Percentiles rank a stretch among this genome's conserved stretches.
These are phyloP conservation scores for Misopates orontium DNA, from an alignment of 257 asterid species.

Conservation along the genomic window DNA sequence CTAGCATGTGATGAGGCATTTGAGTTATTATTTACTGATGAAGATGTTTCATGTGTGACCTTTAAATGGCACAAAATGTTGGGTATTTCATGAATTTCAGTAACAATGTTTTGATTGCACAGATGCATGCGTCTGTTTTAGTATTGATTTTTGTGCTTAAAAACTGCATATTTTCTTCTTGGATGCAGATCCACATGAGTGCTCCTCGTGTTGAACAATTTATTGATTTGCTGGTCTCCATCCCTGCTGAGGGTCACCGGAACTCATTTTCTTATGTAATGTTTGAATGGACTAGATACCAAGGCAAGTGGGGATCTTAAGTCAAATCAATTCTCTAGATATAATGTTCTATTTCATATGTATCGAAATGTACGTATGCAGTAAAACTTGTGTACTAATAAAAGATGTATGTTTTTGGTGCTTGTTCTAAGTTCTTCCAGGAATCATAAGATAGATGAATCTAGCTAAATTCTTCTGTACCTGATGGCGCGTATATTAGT, in stretches of 20 bases:
- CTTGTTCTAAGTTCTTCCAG: conserved; percentile 5
- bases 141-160: not conserved
- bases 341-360: no score
- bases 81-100: conserved; percentile 3
- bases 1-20: not conserved
- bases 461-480: not conserved
- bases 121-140: conserved; percentile 9
- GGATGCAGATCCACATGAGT: conserved; percentile 89
- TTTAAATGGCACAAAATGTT: not conserved
- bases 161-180: conserved; percentile 23
- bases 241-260: conserved; percentile 73
- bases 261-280: conserved; percentile 84
- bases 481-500: conserved; percentile 12
- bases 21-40: not conserved
- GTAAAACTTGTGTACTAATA: not conserved
- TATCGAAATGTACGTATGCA: no score
- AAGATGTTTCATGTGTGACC: not conserved
- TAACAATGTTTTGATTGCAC: conserved; percentile 2
- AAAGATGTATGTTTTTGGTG: not conserved
- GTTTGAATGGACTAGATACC: conserved; percentile 88
- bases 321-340: not conserved
- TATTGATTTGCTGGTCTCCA: conserved; percentile 73
- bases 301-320: conserved; percentile 60
- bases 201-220: conserved; percentile 77
- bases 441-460: not conserved